Base-by-base conservation (phyloP, 805 yeast species). In the Hanseniaspora valbyensis region DNA sequence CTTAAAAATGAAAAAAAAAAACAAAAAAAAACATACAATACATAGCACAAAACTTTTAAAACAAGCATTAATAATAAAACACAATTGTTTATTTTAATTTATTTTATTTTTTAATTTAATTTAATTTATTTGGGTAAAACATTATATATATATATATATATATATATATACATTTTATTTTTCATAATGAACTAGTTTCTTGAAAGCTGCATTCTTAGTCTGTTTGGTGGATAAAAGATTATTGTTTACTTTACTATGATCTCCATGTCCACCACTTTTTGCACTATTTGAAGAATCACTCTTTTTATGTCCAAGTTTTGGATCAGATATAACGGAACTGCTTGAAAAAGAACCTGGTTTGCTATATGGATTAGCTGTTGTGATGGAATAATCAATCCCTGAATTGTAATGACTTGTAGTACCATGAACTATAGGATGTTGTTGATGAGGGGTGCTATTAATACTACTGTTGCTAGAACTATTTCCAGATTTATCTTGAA, bases 181-280 rank as follows among this genome's bases (percentile, higher is more conserved):
- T 21, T 48, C 51, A 14, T 32, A 41, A 13, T 40, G 51, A 14
- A 40, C 40, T 22, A 48, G 33, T 26, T 48, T 48, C 13, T 40
- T 48, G 9, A 40, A 34, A 18, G 51, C 44, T 19, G 43, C 44
- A 16, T 32, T 32, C 28, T 40, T 42, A 4, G 26, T 30, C 2
- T 18, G 19, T 7, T 25, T 40, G 9, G 26, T 28, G 2, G 51
- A 48, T n/a, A 40, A 16, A 4, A 24, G 8, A 2, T 25, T 33
- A 18, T 12, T 8, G 12, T 18, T 39, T 5, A 3, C 13, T 2
- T 29, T 6, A 8, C 19, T 33, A 16, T 21, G 24, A 22, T 21
- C 26, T 21, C 18, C 29, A 14, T n/a, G n/a, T n/a, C n/a, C n/a
- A n/a, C n/a, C n/a, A n/a, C n/a, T n/a, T n/a, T n/a, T n/a, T n/a